A percentile compares a stretch with the other conserved stretches of the same genome.
Evolutionary conservation across 331 rosid species (phyloP).

Genomic region (Malus hybrid): DNA sequence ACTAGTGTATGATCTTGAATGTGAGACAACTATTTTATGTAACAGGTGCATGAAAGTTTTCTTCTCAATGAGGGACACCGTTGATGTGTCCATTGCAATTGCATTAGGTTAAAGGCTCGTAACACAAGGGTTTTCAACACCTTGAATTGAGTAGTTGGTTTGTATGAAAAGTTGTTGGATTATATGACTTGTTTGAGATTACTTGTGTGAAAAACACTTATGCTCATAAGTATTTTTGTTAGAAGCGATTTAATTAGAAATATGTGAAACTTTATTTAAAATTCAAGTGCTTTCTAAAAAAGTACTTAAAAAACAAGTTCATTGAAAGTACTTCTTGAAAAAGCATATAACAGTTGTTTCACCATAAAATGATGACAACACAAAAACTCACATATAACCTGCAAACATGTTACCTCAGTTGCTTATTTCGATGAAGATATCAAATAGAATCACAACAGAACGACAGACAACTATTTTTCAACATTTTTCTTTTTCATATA

Average conservation of each 20-base stretch:
- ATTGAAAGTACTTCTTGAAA: neutral
- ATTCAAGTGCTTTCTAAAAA: neutral
- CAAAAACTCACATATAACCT: neutral
- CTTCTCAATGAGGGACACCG: neutral
- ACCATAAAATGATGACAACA: neutral
- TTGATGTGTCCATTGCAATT: neutral
- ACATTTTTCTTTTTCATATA: slow-evolving; percentile 2
- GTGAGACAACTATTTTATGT: neutral
- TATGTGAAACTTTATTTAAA: no score
- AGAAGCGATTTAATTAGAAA: neutral
- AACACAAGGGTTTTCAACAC: neutral
- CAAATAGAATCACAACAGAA: neutral
- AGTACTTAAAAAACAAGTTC: neutral
- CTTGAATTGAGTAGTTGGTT: neutral
- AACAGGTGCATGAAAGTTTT: neutral
- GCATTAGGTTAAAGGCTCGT: neutral
- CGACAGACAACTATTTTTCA: neutral
- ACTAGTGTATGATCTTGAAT: no score
- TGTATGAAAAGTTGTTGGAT: neutral
- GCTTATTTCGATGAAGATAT: neutral
- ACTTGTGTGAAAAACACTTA: neutral
- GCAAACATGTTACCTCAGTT: neutral
- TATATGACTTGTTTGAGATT: neutral
- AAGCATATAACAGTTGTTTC: neutral
- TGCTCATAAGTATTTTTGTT: neutral